Conservation (phyloP, 2,329 filamentous ascomycete species). For the Talaromyces marneffei region DNA sequence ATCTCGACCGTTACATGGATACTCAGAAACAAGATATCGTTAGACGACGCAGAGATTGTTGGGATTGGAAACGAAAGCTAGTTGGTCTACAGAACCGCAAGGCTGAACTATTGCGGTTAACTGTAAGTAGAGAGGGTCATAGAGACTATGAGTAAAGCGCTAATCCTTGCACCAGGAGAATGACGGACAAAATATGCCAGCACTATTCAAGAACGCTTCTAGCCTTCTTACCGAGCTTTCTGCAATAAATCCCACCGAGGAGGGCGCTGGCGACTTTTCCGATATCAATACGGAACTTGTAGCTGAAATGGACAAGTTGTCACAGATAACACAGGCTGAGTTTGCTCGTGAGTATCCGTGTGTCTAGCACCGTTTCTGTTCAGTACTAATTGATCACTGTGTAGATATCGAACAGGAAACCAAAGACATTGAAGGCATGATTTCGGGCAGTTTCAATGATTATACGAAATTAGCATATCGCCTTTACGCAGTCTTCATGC, state of each 20-base stretch:
- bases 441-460: conserved; percentile 56
- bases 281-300: conserved; percentile 40
- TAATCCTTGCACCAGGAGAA: conserved; percentile 12
- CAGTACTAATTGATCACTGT: neutral
- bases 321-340: conserved; percentile 42
- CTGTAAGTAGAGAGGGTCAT: conserved; percentile 20
- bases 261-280: conserved; percentile 35
- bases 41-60: conserved; percentile 61
- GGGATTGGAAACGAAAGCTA: conserved; percentile 66
- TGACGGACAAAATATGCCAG: conserved; percentile 26
- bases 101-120: conserved; percentile 37
- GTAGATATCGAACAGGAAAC: conserved; percentile 43
- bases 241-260: conserved; percentile 20
- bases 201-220: conserved; percentile 31
- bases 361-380: neutral
- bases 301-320: conserved; percentile 41
- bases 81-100: conserved; percentile 48
- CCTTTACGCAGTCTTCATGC: conserved; percentile 88
- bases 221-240: conserved; percentile 42
- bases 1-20: conserved; percentile 80
- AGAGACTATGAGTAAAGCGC: neutral
- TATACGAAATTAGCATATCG: conserved; percentile 66
- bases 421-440: conserved; percentile 42
- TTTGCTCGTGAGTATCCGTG: conserved; percentile 36
- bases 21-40: conserved; percentile 56